Conservation (phyloP, 1,284 basidiomycete genomes). For the Cystobasidium sp. region DNA sequence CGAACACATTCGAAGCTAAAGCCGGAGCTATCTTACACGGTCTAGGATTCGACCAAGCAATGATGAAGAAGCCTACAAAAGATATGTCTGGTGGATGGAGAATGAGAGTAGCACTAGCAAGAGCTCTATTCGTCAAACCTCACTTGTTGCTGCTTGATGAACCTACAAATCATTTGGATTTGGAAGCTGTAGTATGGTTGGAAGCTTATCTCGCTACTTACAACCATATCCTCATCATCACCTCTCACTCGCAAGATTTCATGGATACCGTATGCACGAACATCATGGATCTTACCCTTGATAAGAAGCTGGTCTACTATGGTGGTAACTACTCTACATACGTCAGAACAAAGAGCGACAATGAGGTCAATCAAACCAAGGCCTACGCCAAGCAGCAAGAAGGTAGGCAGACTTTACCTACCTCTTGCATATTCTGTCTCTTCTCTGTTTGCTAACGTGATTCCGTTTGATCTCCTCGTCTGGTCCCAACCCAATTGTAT, state of each 20-base stretch:
- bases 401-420: conserved; percentile 59
- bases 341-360: conserved; percentile 93
- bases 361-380: conserved; percentile 99
- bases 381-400: conserved; percentile 98
- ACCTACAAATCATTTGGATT: conserved; percentile 79
- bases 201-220: conserved; percentile 97
- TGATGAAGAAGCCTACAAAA: conserved; percentile 97
- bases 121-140: conserved; percentile 94
- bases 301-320: conserved; percentile 67
- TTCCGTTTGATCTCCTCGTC: background rate
- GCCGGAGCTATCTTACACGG: conserved; percentile 94
- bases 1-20: conserved; percentile 91
- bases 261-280: conserved; percentile 97
- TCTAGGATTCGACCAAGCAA: conserved; percentile 85
- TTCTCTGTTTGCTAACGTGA: background rate
- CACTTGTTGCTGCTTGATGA: conserved; percentile 91
- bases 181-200: conserved; percentile 97
- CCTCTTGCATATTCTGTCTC: background rate
- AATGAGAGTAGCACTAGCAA: conserved; percentile 95
- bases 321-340: conserved; percentile 60
- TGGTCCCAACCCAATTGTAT: background rate
- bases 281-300: conserved; percentile 91
- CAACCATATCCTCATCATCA: conserved; percentile 96
- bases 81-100: conserved; percentile 99
- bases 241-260: conserved; percentile 96